Percentiles rank a stretch among this genome's conserved stretches.
Conservation (phyloP, 805 yeast genomes). For the Candida dajiaensis region DNA sequence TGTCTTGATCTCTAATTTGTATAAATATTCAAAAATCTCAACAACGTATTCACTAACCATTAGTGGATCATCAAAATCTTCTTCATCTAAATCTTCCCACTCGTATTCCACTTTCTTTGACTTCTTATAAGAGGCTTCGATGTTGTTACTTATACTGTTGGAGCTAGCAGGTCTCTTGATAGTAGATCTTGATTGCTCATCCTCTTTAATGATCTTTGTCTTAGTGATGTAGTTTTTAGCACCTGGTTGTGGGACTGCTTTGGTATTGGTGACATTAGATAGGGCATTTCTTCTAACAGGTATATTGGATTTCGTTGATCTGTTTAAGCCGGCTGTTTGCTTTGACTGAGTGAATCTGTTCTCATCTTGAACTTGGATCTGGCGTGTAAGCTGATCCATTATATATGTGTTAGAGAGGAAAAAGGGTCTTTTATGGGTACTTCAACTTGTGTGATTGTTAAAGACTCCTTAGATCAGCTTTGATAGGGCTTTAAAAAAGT, state of each 20-base stretch:
- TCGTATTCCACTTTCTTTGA: conserved; percentile 28
- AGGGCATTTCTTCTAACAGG: conserved; percentile 25
- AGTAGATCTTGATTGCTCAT: conserved; percentile 42
- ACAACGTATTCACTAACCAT: conserved; percentile 92
- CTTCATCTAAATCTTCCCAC: conserved; percentile 78
- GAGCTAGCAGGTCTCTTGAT: conserved; percentile 35
- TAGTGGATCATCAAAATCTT: conserved; percentile 72
- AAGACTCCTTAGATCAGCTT: neutral
- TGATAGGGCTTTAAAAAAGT: neutral
- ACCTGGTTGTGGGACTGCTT: conserved; percentile 7
- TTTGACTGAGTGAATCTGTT: conserved; percentile 12
- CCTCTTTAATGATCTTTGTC: conserved; percentile 8
- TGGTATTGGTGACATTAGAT: conserved; percentile 26
- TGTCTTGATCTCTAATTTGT: conserved; percentile 64
- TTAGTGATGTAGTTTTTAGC: neutral
- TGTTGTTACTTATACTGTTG: conserved; percentile 7
- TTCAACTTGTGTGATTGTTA: too few relatives aligned
- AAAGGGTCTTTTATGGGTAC: too few relatives aligned
- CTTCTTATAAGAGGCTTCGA: conserved; percentile 13
- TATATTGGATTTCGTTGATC: conserved; percentile 17
- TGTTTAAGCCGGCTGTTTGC: conserved; percentile 1
- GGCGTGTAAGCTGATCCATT: conserved; percentile 11
- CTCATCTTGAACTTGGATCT: conserved; percentile 16
- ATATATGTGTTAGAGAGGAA: too few relatives aligned
- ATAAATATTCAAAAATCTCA: conserved; percentile 79